A percentile compares a stretch with the other conserved stretches of the same genome.
Conservation (phyloP, 257 asterid genomes). For the Solanum neorickii region DNA sequence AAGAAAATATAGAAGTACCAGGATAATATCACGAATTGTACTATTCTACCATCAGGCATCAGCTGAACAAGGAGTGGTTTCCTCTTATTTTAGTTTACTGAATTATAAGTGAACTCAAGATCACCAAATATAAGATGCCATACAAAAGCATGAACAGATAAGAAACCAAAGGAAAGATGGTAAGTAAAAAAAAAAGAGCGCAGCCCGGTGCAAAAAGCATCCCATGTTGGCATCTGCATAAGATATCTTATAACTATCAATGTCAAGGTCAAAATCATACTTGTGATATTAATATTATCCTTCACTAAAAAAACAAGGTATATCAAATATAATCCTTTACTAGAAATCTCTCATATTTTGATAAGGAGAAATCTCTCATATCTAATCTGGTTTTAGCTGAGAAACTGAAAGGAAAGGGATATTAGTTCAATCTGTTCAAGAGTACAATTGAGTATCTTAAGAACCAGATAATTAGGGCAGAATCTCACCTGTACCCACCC, state of each 20-base stretch:
- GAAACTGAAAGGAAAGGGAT: background rate
- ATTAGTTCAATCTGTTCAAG: background rate
- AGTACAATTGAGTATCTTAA: background rate
- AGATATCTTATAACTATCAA: background rate
- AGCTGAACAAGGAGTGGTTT: background rate
- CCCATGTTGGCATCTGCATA: background rate
- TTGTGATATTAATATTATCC: background rate
- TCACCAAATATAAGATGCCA: background rate
- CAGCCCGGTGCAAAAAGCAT: background rate
- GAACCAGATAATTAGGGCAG: background rate
- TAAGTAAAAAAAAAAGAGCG: background rate
- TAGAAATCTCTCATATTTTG: background rate
- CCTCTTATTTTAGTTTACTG: background rate
- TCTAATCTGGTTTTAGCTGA: background rate
- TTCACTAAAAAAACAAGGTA: background rate
- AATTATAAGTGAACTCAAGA: background rate
- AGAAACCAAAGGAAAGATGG: background rate
- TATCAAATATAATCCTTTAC: background rate
- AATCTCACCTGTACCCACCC: constrained; percentile 95
- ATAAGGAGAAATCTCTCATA: background rate
- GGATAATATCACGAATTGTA: background rate
- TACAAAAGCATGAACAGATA: background rate
- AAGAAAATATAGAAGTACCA: background rate
- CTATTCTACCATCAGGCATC: background rate
- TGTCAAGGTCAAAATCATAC: background rate